Base-by-base conservation (phyloP, 1,139 yeast genomes). In the Suhomyces bolitotheri region DNA sequence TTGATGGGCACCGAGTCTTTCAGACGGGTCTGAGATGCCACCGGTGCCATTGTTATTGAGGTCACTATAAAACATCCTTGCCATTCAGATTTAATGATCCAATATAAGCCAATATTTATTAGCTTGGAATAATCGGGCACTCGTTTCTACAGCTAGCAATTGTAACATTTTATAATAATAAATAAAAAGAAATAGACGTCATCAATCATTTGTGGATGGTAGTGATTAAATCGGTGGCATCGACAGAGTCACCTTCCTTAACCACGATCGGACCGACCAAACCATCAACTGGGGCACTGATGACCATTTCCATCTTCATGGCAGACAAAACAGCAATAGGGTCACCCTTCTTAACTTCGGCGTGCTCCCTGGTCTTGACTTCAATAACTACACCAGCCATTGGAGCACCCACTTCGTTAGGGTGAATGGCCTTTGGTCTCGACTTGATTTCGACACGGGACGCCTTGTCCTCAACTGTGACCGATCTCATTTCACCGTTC, bases 221-320 rank as follows among this genome's bases (percentile, higher is more conserved):
- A 16, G 74, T 60, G 46, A 85, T 71, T 63, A 92, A 73, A 60
- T 92, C 98, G 47, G 83, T 82, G 39, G 96, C 95, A 54, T 89
- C 97, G 28, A 94, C 97, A 33, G 94, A 83, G 57, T 92, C 98
- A 51, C 96, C 96, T 54, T 87, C 95, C 62, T 82, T 82, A 47
- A 89, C 83, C 39, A 74, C 60, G 23, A 92, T 74, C 20, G 83
- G 85, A 34, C 84, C 82, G 43, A 94, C 80, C 58, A 75, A 78
- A 59, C 98, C 99, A 41, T 83, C 74, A 44, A 79, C 82, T 36
- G 95, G 96, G 7, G 99, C 92, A 59, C 90, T 78, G 51, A 92
- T 90, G 35, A 92, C 95, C 97, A 92, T 92, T 72, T 92, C 99
- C 98, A 94, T 94, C 79, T 94, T 94, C 99, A 92, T 94, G 47